A percentile compares a stretch with the other conserved stretches of the same genome.
Evolutionary conservation across 306 rosid genomes (phyloP).

Genomic region (Citrullus colocynthis): DNA sequence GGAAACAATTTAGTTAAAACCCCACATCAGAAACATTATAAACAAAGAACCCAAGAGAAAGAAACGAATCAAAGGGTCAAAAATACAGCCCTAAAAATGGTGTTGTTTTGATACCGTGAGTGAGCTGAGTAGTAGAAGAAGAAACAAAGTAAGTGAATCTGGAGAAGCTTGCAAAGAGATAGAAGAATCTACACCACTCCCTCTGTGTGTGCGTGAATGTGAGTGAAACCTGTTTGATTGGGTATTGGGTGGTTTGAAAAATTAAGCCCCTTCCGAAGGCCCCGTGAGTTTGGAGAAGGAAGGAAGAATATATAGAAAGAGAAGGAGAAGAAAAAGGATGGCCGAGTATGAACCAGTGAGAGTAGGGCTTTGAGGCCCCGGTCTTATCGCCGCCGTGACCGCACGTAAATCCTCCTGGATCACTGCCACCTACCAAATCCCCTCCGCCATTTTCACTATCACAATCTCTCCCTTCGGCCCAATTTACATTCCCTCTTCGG

Average conservation of each 20-base stretch:
- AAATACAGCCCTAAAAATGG: background rate
- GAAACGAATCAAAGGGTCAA: background rate
- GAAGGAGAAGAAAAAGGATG: conserved; percentile 19
- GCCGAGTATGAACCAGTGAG: conserved; percentile 3
- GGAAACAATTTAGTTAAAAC: background rate
- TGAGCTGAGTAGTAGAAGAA: background rate
- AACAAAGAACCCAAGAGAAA: no score
- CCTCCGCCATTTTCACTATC: background rate
- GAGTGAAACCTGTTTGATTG: background rate
- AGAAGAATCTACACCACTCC: conserved; percentile 4
- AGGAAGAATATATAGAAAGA: background rate
- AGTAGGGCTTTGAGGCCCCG: conserved; percentile 37
- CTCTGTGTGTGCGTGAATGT: background rate
- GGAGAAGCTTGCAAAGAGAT: background rate
- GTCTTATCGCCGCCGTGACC: conserved; percentile 45
- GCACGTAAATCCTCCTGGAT: conserved; percentile 6
- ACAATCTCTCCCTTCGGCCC: background rate
- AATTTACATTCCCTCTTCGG: background rate
- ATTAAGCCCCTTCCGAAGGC: conserved; percentile 1
- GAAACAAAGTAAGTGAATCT: background rate
- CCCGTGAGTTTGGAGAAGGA: background rate
- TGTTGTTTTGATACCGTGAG: background rate
- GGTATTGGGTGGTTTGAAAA: conserved; percentile 2
- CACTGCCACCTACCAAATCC: background rate
- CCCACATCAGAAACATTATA: background rate